Evolutionary conservation across 169 alveolate species (phyloP).

Genomic region (Prorocentrum cordatum): DNA sequence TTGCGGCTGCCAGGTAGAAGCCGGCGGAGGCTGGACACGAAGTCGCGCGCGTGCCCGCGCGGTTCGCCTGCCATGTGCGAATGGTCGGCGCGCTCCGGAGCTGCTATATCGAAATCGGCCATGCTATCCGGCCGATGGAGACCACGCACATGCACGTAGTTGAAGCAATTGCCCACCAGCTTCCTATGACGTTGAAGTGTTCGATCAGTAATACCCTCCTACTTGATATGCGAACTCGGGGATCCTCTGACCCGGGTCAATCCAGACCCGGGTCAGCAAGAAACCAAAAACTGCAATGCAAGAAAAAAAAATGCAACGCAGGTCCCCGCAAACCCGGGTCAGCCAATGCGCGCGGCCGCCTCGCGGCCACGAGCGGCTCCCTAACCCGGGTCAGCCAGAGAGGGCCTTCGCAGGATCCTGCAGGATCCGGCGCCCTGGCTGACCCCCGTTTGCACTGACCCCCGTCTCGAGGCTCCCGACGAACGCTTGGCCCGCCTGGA

Average conservation of each 20-base stretch:
- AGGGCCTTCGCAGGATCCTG: too few relatives aligned
- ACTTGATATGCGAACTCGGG: not conserved
- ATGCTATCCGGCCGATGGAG: not conserved
- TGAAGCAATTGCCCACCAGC: not conserved
- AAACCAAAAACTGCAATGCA: too few relatives aligned
- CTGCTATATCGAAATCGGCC: not conserved
- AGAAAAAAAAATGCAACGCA: too few relatives aligned
- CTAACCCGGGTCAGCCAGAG: too few relatives aligned
- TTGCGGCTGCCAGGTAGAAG: not conserved
- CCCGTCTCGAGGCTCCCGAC: too few relatives aligned
- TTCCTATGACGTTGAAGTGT: not conserved
- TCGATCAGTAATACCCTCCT: not conserved
- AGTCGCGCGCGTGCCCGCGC: not conserved
- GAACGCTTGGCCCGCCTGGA: not conserved
- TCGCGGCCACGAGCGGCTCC: too few relatives aligned
- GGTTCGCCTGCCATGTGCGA: not conserved
- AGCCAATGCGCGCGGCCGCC: too few relatives aligned
- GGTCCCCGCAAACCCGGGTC: too few relatives aligned
- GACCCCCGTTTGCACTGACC: too few relatives aligned
- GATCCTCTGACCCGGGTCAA: too few relatives aligned
- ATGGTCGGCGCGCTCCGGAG: not conserved
- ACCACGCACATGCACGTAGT: not conserved
- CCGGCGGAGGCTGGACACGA: not conserved
- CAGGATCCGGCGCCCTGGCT: too few relatives aligned
- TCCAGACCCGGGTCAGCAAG: too few relatives aligned